These are phyloP conservation scores for Exsudoporus frostii DNA, from an alignment of 768 basidiomycete genomes.

Conservation along the genomic window DNA sequence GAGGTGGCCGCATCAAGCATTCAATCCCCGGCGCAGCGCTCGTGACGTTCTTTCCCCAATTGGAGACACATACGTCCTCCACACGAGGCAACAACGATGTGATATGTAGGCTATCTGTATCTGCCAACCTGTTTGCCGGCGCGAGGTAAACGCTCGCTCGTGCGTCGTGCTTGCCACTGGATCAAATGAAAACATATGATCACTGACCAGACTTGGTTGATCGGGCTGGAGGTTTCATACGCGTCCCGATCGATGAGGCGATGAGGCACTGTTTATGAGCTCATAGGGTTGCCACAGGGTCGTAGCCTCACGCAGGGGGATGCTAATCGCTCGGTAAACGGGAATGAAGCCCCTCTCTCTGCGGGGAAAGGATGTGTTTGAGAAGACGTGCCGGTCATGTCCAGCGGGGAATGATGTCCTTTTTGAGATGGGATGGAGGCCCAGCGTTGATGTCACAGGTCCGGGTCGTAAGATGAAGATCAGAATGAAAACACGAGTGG, in stretches of 20 bases:
- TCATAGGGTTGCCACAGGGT: conserved; percentile 17
- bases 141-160: neutral
- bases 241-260: conserved; percentile 11
- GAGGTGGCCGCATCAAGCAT: neutral
- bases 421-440: neutral
- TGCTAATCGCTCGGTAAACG: conserved; percentile 6
- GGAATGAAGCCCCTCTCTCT: conserved; percentile 14
- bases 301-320: neutral
- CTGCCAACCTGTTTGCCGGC: neutral
- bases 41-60: conserved; percentile 1
- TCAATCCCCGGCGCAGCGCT: conserved; percentile 7
- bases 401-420: conserved; percentile 5
- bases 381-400: too few species aligned
- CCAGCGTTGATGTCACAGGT: conserved; percentile 15
- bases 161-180: neutral
- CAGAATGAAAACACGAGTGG: neutral
- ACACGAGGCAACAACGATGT: conserved; percentile 18
- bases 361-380: conserved; percentile 7
- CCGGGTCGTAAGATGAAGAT: neutral
- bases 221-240: conserved; percentile 3
- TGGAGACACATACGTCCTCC: conserved; percentile 8
- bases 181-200: conserved; percentile 8
- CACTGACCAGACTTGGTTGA: neutral
- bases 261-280: conserved; percentile 9
- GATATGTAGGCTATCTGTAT: conserved; percentile 11